Percentiles rank a stretch among this genome's conserved stretches.
Conservation (phyloP, 306 rosid species). For the Cucurbita moschata region DNA sequence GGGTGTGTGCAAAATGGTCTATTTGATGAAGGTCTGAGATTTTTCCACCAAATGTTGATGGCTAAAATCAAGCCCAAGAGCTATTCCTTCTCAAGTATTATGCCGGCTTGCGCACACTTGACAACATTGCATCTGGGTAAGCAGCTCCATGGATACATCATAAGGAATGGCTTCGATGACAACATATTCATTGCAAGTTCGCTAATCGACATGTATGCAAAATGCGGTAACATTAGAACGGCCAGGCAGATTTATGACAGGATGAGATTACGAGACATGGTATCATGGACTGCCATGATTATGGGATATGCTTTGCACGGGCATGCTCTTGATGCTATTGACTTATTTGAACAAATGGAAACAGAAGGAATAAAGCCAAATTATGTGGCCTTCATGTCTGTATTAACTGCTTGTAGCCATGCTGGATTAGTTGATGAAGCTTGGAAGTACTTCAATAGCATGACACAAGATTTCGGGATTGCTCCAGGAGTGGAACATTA, state of each 20-base stretch:
- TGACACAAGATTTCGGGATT: conserved; percentile 37
- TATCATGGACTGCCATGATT: conserved; percentile 82
- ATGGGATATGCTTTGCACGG: conserved; percentile 93
- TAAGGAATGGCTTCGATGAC: conserved; percentile 37
- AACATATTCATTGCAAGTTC: conserved; percentile 61
- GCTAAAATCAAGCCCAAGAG: conserved; percentile 39
- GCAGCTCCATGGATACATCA: conserved; percentile 71
- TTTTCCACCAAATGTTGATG: conserved; percentile 49
- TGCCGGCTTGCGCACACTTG: conserved; percentile 83
- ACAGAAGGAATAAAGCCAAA: conserved; percentile 47
- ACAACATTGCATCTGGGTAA: conserved; percentile 63
- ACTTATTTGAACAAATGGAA: conserved; percentile 55
- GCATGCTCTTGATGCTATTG: conserved; percentile 58
- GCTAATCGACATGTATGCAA: conserved; percentile 77
- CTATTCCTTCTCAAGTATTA: conserved; percentile 60
- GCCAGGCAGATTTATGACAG: conserved; percentile 46
- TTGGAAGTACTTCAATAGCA: conserved; percentile 52
- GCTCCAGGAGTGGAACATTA: conserved; percentile 70
- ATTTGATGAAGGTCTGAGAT: conserved; percentile 44
- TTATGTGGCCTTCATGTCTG: conserved; percentile 56
- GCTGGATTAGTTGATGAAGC: conserved; percentile 72
- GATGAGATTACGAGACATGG: conserved; percentile 49
- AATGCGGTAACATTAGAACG: conserved; percentile 57
- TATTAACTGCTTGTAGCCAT: conserved; percentile 79
- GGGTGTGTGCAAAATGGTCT: conserved; percentile 79